A percentile compares a stretch with the other conserved stretches of the same genome.
Conservation (phyloP, 2,329 filamentous ascomycete genomes). For the Xylaria sp. region DNA sequence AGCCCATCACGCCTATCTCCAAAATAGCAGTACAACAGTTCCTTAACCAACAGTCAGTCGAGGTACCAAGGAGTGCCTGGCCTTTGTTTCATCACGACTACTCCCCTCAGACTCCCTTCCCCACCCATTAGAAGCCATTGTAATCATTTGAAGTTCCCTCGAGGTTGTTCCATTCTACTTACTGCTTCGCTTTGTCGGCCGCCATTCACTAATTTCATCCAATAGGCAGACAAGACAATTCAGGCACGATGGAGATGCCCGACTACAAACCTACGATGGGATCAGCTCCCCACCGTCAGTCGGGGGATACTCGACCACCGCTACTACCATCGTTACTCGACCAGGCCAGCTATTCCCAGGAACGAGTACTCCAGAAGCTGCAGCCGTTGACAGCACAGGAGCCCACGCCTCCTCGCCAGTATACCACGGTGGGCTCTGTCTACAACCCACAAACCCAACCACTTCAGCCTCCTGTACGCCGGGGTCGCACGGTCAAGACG, state of each 20-base stretch:
- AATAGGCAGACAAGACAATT: neutral
- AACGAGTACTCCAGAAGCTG: neutral
- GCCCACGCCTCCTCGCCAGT: constrained; percentile 33
- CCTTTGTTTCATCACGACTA: neutral
- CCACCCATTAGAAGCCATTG: neutral
- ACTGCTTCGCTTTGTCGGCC: neutral
- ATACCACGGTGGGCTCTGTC: constrained; percentile 53
- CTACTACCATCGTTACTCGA: no score
- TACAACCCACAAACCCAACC: constrained; percentile 46
- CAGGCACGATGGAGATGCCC: constrained; percentile 10
- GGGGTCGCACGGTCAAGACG: constrained; percentile 43
- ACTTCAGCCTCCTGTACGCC: constrained; percentile 47
- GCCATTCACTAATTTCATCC: neutral
- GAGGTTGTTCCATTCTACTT: neutral
- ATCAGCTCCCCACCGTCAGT: neutral
- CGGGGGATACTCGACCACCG: neutral
- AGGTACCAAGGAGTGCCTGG: neutral
- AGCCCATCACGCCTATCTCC: neutral
- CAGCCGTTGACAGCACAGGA: neutral
- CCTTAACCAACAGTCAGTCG: neutral
- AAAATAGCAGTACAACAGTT: neutral
- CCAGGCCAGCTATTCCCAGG: no score
- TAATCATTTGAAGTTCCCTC: neutral
- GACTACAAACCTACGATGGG: neutral
- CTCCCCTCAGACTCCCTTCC: neutral